Evolutionary conservation across 139 green algal species (phyloP), one percentile per base, ranked within the genome.

Genomic region (Parachlorella kessleri): DNA sequence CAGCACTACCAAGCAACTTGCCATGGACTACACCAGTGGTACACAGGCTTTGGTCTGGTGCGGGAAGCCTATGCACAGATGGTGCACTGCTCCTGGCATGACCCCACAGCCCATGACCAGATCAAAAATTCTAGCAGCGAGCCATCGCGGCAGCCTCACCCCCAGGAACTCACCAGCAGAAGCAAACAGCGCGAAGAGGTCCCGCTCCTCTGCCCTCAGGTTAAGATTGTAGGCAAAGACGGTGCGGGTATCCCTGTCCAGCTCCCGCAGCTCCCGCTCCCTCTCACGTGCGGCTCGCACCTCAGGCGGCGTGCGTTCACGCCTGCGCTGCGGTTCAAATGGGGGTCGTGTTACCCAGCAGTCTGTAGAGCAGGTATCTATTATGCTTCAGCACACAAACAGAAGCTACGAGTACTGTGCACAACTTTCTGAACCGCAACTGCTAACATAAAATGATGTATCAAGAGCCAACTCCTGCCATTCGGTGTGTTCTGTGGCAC

Each of bases 211-310:
- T 4, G 93, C 93, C 69, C 86, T 89, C 55, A 96, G 87, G 73
- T 86, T 91, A 28, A 99, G 81, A 77, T 97, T 97, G 84, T 93
- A 96, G 2, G 89, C 94, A 75, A 98, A 96, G 1, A 97, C 88
- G 2, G 95, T 99, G 54, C 95, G 89, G 4, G 90, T 92, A 37
- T 95, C 91, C 2, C 93, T 85, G 85, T 99, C 93, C 80, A 96
- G 82, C 80, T 92, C 84, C 71, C 77, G 80, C 63, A 92, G 76
- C 77, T 92, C 90, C 3, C 75, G 67, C 88, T 97, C 91, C 26
- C 84, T 81, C 81, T 94, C 90, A 1, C 88, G 84, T 40, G 81
- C 70, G 8, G 83, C 76, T 33, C 83, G 78, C n/a, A 95, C 90
- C 73, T 95, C 48, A 14, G 48, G 48, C 14, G 48, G 48, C 14